Conservation (phyloP, 805 yeast genomes). For the Ogataea ganodermae region DNA sequence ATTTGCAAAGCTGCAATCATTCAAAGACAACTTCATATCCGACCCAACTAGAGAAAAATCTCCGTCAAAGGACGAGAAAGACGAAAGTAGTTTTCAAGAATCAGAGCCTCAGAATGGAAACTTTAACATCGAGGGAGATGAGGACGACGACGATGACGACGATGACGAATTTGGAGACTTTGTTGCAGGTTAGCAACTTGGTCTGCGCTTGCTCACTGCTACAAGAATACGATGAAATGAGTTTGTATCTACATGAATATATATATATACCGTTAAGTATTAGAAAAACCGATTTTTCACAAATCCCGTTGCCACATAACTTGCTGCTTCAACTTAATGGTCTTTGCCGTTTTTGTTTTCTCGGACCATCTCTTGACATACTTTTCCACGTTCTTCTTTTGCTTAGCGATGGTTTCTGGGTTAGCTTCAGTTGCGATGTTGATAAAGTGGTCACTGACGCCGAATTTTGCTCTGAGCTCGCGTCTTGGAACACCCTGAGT, state of each 20-base stretch:
- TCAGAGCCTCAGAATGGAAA: slow-evolving; percentile 2
- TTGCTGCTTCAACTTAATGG: slow-evolving; percentile 24
- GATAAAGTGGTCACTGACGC: slow-evolving; percentile 34
- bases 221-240: slow-evolving; percentile 7
- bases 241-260: slow-evolving; percentile 10
- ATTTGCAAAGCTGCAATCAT: slow-evolving; percentile 17
- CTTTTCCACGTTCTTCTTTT: slow-evolving; percentile 22
- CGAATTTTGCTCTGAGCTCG: slow-evolving; percentile 32
- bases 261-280: slow-evolving; percentile 1
- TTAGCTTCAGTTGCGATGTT: slow-evolving; percentile 33
- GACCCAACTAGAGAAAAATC: not conserved
- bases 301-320: slow-evolving; percentile 30
- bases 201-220: not conserved
- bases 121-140: slow-evolving; percentile 13
- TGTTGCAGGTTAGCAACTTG: slow-evolving; percentile 16
- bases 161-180: slow-evolving; percentile 34
- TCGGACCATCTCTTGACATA: slow-evolving; percentile 30
- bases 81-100: too few relatives aligned
- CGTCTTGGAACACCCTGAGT: slow-evolving; percentile 33
- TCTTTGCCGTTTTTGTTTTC: slow-evolving; percentile 28
- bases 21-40: slow-evolving; percentile 13
- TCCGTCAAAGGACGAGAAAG: not conserved
- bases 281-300: slow-evolving; percentile 10
- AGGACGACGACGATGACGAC: slow-evolving; percentile 17
- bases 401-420: slow-evolving; percentile 21